Percentiles rank a stretch among this genome's conserved stretches.
phyloP scores from a whole-genome alignment of 2,329 filamentous ascomycete genomes.

The Elsinoe australis region DNA sequence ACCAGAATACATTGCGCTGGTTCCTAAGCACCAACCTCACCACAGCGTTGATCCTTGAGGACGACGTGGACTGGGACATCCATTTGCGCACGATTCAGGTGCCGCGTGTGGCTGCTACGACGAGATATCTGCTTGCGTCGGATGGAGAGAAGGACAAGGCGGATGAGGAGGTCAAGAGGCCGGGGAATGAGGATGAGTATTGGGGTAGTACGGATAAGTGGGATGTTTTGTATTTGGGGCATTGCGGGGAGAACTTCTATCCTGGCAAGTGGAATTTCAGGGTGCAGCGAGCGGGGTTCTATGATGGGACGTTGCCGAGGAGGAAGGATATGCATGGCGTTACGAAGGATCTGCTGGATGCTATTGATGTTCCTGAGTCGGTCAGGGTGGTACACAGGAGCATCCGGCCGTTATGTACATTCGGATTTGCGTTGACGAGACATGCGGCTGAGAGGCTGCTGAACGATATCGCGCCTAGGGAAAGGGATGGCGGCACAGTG shows the following conservation, averaged over 20 bases:
- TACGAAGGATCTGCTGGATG: constrained; percentile 33
- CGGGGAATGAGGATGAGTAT: constrained; percentile 23
- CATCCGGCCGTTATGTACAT: constrained; percentile 39
- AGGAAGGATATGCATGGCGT: constrained; percentile 32
- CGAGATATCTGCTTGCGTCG: constrained; percentile 28
- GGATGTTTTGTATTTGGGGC: constrained; percentile 36
- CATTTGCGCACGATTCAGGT: constrained; percentile 38
- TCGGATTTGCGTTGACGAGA: constrained; percentile 39
- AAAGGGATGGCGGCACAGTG: constrained; percentile 25
- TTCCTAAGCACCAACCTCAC: constrained; percentile 38
- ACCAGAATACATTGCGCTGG: constrained; percentile 33
- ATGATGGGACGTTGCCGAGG: constrained; percentile 33
- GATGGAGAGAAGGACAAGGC: background rate
- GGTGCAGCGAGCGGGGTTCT: constrained; percentile 28
- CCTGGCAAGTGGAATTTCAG: constrained; percentile 25
- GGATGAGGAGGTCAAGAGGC: constrained; percentile 13
- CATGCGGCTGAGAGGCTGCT: constrained; percentile 30
- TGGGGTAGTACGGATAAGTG: constrained; percentile 35
- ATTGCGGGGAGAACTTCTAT: constrained; percentile 36
- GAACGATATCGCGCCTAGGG: constrained; percentile 31
- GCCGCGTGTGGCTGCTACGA: constrained; percentile 35
- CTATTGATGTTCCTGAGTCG: constrained; percentile 32
- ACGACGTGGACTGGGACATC: constrained; percentile 42
- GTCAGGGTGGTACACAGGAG: constrained; percentile 36
- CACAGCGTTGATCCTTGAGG: constrained; percentile 39